phyloP scores from a whole-genome alignment of 2,329 filamentous ascomycete species.

The Chaetomiaceae sp. region DNA sequence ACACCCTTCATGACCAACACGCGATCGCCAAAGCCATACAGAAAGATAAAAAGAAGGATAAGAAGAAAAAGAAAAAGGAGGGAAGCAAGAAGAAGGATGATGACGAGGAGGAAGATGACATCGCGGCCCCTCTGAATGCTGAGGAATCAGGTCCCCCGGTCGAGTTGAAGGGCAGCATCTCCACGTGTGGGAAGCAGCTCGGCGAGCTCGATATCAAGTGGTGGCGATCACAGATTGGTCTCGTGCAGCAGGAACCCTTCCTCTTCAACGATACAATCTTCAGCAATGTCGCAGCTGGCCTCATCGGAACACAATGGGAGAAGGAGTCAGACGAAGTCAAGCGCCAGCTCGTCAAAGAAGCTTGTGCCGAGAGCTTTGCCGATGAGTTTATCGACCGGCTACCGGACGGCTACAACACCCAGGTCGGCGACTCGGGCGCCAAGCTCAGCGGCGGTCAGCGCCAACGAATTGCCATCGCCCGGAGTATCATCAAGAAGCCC shows the following conservation, averaged over 20 bases:
- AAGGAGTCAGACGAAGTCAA: constrained; percentile 36
- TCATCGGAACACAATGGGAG: constrained; percentile 38
- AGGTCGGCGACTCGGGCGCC: constrained; percentile 70
- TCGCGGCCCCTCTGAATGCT: constrained; percentile 28
- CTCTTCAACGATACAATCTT: constrained; percentile 44
- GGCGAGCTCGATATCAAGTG: constrained; percentile 57
- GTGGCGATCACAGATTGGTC: constrained; percentile 45
- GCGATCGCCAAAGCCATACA: constrained; percentile 45
- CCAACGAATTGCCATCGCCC: constrained; percentile 63
- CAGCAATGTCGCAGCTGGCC: constrained; percentile 47
- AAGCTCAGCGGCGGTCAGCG: constrained; percentile 73
- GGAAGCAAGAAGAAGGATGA: constrained; percentile 23
- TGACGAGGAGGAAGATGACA: constrained; percentile 26
- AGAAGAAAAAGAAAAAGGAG: constrained; percentile 28
- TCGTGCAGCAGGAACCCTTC: constrained; percentile 36
- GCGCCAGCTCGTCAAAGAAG: constrained; percentile 53
- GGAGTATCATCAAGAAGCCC: constrained; percentile 60
- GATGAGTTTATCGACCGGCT: constrained; percentile 62
- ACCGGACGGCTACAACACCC: constrained; percentile 60
- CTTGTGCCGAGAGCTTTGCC: constrained; percentile 62
- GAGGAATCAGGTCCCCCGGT: constrained; percentile 33
- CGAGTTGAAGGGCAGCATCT: constrained; percentile 46
- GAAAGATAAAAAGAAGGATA: constrained; percentile 38
- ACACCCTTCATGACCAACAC: constrained; percentile 51
- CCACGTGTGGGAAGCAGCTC: constrained; percentile 48